Base-by-base conservation (phyloP, 768 basidiomycete genomes). In the Russula virescens region DNA sequence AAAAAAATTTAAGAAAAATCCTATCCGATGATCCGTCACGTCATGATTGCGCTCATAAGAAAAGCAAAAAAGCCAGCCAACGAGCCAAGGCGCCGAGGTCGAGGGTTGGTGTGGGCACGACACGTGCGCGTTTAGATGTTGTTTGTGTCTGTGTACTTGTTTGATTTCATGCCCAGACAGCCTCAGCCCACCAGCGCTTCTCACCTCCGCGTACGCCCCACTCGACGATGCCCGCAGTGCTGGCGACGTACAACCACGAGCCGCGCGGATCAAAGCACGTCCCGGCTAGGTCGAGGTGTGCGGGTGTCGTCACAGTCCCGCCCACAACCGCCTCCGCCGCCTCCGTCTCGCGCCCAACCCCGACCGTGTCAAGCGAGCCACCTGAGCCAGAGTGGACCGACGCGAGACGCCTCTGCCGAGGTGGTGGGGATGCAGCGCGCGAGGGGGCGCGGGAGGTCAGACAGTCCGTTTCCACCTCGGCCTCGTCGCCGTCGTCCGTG, bases 231-330 rank as follows among this genome's bases (percentile, higher is more conserved):
- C 84, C 84, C 62, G 77, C 72, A 62, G 81, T 80, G 58, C 83
- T 82, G 23, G 85, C 89, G 16, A 84, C 85, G 69, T 91, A 91
- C 34, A 91, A 69, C 71, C 78, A 82, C 64, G 80, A 78, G 2
- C 89, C 89, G 6, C 73, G 74, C 19, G 87, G 88, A 71, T 90
- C 89, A 66, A 90, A 91, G 64, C 85, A 89, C 43, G 81, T 76
- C 14, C 89, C 89, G 2, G 88, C 87, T 54, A 91, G 73, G 69
- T 87, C 84, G 42, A 81, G 68, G 60, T 81, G 75, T 72, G 31
- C 75, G 65, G 47, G 60, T 40, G 58, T 68, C 46, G 47, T 56
- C 40, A 53, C 38, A 35, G 34, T 63, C 2, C 48, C 40, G 16
- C 55, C 46, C 6, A 48, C 18, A 1, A 19, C 16, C 49, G 58